A percentile compares a stretch with the other conserved stretches of the same genome.
These are phyloP conservation scores for Oenanthe sinensis DNA, from an alignment of 129 eudicot genomes.

Conservation along the genomic window DNA sequence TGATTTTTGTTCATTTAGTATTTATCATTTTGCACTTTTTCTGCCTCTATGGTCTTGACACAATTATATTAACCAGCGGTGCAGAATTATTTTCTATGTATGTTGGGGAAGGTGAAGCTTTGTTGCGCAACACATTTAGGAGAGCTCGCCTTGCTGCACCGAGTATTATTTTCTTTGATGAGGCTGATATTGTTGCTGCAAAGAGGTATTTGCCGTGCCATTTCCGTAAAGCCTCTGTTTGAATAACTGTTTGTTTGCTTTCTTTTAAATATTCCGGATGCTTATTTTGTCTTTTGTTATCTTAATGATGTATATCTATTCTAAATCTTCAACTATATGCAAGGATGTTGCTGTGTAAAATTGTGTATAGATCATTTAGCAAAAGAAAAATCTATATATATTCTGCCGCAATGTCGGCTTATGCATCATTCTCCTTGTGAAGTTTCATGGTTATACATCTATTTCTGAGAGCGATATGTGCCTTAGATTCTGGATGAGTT, in stretches of 20 bases:
- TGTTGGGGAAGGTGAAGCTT: constrained; percentile 97
- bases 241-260: not conserved
- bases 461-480: not conserved
- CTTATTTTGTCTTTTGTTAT: not conserved
- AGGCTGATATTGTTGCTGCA: constrained; percentile 80
- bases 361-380: not conserved
- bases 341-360: not conserved
- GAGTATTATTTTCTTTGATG: constrained; percentile 91
- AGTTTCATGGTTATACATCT: not conserved
- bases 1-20: not conserved
- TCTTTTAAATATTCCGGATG: not conserved
- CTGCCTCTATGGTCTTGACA: constrained; percentile 5
- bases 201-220: constrained; percentile 38
- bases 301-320: not conserved
- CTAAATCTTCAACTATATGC: not conserved
- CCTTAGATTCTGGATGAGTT: not conserved
- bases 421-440: not conserved
- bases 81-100: constrained; percentile 91
- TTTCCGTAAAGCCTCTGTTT: not conserved
- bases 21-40: not conserved
- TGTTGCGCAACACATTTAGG: constrained; percentile 75
- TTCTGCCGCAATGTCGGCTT: not conserved
- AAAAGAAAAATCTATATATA: not conserved
- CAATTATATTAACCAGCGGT: constrained; percentile 42
- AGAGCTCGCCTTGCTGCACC: constrained; percentile 98